Percentiles rank a stretch among this genome's conserved stretches.
Conservation (phyloP, 306 rosid genomes). For the Arachis stenosperma region DNA sequence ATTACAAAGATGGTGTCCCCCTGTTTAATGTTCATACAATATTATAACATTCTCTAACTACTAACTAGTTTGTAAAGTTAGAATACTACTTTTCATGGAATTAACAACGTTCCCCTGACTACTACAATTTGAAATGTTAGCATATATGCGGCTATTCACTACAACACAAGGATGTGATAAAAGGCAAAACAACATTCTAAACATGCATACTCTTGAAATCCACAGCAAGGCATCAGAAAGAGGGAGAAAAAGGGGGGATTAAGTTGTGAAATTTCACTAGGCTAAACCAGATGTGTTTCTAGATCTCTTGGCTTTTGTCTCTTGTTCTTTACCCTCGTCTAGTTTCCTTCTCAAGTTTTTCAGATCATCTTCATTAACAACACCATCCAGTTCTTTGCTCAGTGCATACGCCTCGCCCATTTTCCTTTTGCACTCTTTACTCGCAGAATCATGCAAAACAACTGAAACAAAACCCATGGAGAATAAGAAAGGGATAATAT, state of each 20-base stretch:
- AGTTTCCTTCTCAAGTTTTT: conserved; percentile 56
- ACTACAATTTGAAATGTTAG: background rate
- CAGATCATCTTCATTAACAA: conserved; percentile 68
- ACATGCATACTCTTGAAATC: conserved; percentile 4
- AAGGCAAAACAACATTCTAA: conserved; percentile 10
- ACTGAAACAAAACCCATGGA: conserved; percentile 53
- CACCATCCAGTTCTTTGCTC: conserved; percentile 66
- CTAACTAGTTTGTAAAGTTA: too few species aligned
- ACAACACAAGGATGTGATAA: conserved; percentile 26
- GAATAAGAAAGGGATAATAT: conserved; percentile 24
- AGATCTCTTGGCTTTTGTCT: conserved; percentile 49
- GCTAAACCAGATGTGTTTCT: conserved; percentile 50
- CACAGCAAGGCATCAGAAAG: background rate
- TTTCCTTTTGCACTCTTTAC: conserved; percentile 77
- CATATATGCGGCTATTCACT: background rate
- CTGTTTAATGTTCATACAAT: too few species aligned
- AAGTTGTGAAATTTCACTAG: conserved; percentile 15
- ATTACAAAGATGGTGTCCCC: too few species aligned
- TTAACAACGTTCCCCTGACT: background rate
- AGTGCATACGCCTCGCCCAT: conserved; percentile 82
- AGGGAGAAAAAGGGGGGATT: background rate
- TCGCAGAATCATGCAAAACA: conserved; percentile 82
- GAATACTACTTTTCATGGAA: too few species aligned
- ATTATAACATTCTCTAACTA: too few species aligned
- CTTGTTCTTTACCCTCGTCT: conserved; percentile 53